Percentiles rank a stretch among this genome's conserved stretches.
Conservation (phyloP, 2,329 filamentous ascomycete species). For the Calonectria pseudoreteaudii region DNA sequence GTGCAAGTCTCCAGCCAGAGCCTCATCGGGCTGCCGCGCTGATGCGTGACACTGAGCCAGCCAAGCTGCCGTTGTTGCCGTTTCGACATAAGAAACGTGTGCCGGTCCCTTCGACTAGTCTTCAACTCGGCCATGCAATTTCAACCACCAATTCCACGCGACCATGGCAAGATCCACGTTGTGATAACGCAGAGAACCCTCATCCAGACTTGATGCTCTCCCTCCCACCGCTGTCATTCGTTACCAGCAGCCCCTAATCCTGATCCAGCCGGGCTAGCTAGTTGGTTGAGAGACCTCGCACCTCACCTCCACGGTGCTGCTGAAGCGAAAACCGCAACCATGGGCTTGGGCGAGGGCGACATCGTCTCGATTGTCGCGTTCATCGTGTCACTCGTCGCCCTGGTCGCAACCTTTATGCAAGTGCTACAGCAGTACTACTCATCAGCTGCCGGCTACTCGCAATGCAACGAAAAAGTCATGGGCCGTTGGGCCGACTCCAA, state of each 20-base stretch:
- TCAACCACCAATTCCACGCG: not conserved
- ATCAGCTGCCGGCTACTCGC: slow-evolving; percentile 62
- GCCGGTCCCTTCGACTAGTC: not conserved
- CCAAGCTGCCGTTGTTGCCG: not conserved
- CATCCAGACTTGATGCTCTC: not conserved
- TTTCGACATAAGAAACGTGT: not conserved
- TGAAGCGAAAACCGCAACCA: slow-evolving; percentile 16
- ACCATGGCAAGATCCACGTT: not conserved
- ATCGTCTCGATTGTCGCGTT: slow-evolving; percentile 58
- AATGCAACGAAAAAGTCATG: slow-evolving; percentile 61
- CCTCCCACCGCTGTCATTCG: not conserved
- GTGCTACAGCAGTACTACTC: slow-evolving; percentile 63
- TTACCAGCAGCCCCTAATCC: not conserved
- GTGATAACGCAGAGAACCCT: not conserved
- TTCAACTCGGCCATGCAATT: not conserved
- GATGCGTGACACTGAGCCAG: not conserved
- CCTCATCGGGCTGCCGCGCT: not conserved
- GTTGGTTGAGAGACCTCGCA: not conserved
- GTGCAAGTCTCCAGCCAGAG: slow-evolving; percentile 1
- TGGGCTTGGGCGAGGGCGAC: slow-evolving; percentile 40
- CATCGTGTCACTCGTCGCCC: slow-evolving; percentile 59
- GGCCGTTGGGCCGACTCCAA: slow-evolving; percentile 58
- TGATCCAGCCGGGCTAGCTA: not conserved
- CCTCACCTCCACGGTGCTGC: not conserved
- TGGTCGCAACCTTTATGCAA: slow-evolving; percentile 59